Percentiles rank a stretch among this genome's conserved stretches.
Evolutionary conservation across 2,329 filamentous ascomycete genomes (phyloP).

Genomic region (Sordariomycetes sp.): DNA sequence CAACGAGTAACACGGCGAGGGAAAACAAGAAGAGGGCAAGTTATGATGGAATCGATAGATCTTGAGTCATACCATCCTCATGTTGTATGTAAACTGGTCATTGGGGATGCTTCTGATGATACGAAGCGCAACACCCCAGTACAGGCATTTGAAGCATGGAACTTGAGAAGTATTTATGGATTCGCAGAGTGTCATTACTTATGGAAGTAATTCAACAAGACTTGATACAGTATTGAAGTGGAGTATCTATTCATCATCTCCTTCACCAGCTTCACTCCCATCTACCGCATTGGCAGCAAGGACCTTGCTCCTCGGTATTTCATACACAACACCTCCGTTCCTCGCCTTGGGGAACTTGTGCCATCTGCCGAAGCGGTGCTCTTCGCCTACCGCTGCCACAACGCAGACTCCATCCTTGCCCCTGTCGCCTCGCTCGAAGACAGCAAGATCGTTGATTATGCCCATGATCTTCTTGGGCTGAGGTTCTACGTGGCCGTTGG

Average conservation of each 20-base stretch:
- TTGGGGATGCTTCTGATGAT: too few relatives aligned
- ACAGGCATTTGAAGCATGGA: too few relatives aligned
- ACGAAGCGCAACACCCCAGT: too few relatives aligned
- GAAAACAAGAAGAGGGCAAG: too few relatives aligned
- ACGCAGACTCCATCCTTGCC: slow-evolving; percentile 73
- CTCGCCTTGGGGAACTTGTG: slow-evolving; percentile 53
- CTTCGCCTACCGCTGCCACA: slow-evolving; percentile 77
- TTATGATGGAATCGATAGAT: too few relatives aligned
- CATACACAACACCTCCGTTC: slow-evolving; percentile 83
- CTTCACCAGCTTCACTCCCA: slow-evolving; percentile 13
- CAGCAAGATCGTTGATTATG: slow-evolving; percentile 78
- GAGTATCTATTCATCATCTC: slow-evolving; percentile 8
- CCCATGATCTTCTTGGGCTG: slow-evolving; percentile 46
- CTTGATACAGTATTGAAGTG: slow-evolving; percentile 9
- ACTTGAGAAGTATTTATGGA: too few relatives aligned
- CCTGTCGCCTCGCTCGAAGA: slow-evolving; percentile 76
- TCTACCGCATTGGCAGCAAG: slow-evolving; percentile 22
- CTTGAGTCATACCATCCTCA: too few relatives aligned
- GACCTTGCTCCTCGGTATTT: slow-evolving; percentile 50
- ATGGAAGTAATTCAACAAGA: too few relatives aligned
- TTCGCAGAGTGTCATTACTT: too few relatives aligned
- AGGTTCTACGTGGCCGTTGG: neutral
- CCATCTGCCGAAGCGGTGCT: slow-evolving; percentile 81
- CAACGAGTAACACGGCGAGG: too few relatives aligned
- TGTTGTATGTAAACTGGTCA: too few relatives aligned